Conservation (phyloP, 805 yeast species). For the Teunomyces kruisii region DNA sequence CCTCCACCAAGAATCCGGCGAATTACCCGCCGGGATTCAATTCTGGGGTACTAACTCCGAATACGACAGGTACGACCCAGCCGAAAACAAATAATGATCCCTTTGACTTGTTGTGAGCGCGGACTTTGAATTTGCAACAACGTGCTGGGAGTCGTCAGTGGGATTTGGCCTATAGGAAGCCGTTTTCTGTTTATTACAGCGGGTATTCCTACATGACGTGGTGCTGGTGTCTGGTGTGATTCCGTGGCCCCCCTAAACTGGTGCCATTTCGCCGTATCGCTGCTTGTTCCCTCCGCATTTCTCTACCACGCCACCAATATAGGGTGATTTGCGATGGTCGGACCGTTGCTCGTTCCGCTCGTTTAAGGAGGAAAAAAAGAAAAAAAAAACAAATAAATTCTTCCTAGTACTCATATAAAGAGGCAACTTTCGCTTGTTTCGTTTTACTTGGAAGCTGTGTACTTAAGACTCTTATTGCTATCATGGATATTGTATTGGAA, state of each 20-base stretch:
- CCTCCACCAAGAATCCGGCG: conserved; percentile 1
- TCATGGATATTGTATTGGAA: conserved; percentile 92
- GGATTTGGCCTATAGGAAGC: not conserved
- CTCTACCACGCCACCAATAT: conserved; percentile 3
- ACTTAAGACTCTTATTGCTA: conserved; percentile 6
- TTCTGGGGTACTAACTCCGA: conserved; percentile 27
- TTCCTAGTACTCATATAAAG: conserved; percentile 1
- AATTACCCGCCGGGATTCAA: conserved; percentile 36
- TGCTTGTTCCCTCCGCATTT: not conserved
- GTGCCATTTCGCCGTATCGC: not conserved
- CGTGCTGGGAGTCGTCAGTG: not conserved
- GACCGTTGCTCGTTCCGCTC: conserved; percentile 6
- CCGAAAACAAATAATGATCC: conserved; percentile 8
- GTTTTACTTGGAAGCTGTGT: conserved; percentile 2
- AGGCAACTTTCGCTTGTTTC: not conserved
- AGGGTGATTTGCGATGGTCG: not conserved
- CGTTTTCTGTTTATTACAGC: not conserved
- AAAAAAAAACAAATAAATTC: not conserved
- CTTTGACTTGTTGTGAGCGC: conserved; percentile 14
- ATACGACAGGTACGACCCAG: conserved; percentile 9
- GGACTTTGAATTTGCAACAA: not conserved
- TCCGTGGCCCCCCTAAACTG: not conserved
- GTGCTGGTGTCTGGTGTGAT: conserved; percentile 2
- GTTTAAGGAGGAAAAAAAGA: conserved; percentile 2
- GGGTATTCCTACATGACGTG: not conserved